phyloP scores from a whole-genome alignment of 1,284 basidiomycete genomes.

The Ustilago sp. region DNA sequence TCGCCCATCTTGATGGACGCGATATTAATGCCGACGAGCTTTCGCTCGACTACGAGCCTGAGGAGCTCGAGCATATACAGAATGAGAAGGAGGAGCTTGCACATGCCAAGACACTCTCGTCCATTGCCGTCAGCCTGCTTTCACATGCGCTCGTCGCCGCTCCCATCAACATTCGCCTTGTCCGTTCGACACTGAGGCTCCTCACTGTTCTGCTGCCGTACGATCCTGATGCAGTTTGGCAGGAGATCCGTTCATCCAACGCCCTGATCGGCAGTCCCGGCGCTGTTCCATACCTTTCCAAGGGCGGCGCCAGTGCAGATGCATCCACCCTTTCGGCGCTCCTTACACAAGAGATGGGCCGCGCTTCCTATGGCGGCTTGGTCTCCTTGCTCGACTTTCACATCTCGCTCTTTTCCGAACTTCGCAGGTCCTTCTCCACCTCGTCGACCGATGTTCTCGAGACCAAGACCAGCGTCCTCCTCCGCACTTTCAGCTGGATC shows the following conservation, averaged over 20 bases:
- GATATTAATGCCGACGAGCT: constrained; percentile 45
- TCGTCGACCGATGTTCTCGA: constrained; percentile 74
- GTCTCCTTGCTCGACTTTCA: constrained; percentile 81
- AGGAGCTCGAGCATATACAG: constrained; percentile 48
- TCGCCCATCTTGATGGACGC: constrained; percentile 75
- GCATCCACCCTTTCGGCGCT: constrained; percentile 72
- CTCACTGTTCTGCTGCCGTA: constrained; percentile 81
- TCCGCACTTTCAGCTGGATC: constrained; percentile 80
- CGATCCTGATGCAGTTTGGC: constrained; percentile 84
- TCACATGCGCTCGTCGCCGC: constrained; percentile 79
- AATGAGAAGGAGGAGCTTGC: constrained; percentile 52
- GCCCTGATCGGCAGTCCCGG: constrained; percentile 76
- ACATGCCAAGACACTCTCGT: constrained; percentile 73
- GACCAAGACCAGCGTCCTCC: constrained; percentile 83
- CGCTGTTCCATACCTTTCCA: constrained; percentile 35
- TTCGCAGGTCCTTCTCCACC: constrained; percentile 74
- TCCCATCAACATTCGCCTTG: constrained; percentile 75
- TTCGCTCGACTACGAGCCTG: constrained; percentile 47
- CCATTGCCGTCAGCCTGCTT: constrained; percentile 84
- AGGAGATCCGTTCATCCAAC: constrained; percentile 82
- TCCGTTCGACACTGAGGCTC: constrained; percentile 82
- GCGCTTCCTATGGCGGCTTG: constrained; percentile 83
- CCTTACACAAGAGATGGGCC: constrained; percentile 78
- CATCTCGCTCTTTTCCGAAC: constrained; percentile 80
- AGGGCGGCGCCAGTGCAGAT: constrained; percentile 16